These are phyloP conservation scores for Lactifluus pinguis DNA, from an alignment of 768 basidiomycete species.

Conservation along the genomic window DNA sequence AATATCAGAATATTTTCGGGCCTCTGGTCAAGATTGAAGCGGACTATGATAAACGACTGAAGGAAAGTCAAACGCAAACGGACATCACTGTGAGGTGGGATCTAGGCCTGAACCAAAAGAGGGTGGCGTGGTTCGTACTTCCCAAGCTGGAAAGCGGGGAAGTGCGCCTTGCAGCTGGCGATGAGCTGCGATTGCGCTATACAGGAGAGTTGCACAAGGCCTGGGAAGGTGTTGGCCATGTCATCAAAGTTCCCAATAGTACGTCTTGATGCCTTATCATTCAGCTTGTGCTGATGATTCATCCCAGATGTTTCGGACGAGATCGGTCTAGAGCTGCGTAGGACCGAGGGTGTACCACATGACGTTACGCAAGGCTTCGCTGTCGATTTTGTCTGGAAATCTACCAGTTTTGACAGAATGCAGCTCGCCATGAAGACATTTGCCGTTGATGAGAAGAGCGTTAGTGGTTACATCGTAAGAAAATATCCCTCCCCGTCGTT, in stretches of 20 bases:
- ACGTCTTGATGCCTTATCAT: slow-evolving; percentile 25
- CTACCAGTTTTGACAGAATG: slow-evolving; percentile 99
- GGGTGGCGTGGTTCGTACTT: slow-evolving; percentile 95
- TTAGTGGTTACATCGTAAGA: slow-evolving; percentile 94
- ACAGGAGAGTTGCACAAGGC: slow-evolving; percentile 81
- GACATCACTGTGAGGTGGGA: slow-evolving; percentile 97
- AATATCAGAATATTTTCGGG: slow-evolving; percentile 99
- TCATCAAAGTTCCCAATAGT: slow-evolving; percentile 99
- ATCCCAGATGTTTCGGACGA: slow-evolving; percentile 92
- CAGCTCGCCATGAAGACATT: slow-evolving; percentile 99
- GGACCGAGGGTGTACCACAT: slow-evolving; percentile 86
- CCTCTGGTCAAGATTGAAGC: slow-evolving; percentile 99
- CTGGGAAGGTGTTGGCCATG: slow-evolving; percentile 98
- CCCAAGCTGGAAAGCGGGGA: slow-evolving; percentile 98
- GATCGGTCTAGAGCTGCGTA: slow-evolving; percentile 85
- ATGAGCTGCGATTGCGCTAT: slow-evolving; percentile 87
- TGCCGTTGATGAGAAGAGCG: slow-evolving; percentile 98
- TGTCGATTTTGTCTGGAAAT: slow-evolving; percentile 99
- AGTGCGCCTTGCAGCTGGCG: slow-evolving; percentile 92
- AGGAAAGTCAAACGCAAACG: slow-evolving; percentile 97
- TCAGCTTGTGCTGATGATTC: slow-evolving; percentile 8
- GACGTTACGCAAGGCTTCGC: slow-evolving; percentile 93
- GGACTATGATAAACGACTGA: slow-evolving; percentile 95
- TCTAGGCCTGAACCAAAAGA: slow-evolving; percentile 94
- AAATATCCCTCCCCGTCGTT: not conserved